Percentiles rank a stretch among this genome's conserved stretches.
phyloP scores from a whole-genome alignment of 2,329 filamentous ascomycete genomes.

The Arthrinium phaeospermum region DNA sequence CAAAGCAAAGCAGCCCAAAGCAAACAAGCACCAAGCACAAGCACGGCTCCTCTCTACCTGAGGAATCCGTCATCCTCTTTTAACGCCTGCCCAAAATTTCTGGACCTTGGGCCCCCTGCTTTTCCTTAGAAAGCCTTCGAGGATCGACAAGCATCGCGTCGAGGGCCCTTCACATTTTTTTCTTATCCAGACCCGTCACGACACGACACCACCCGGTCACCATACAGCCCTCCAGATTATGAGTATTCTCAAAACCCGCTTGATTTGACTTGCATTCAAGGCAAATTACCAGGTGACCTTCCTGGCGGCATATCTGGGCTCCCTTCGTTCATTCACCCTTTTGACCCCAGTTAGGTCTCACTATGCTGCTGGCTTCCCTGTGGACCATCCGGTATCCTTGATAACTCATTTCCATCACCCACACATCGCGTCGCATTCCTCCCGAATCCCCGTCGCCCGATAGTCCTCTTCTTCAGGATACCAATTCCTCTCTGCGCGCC shows the following conservation, averaged over 20 bases:
- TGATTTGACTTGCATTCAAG: slow-evolving; percentile 14
- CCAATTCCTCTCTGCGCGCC: slow-evolving; percentile 19
- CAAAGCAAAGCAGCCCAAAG: slow-evolving; percentile 2
- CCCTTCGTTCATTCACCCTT: slow-evolving; percentile 2
- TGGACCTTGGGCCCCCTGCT: slow-evolving; percentile 17
- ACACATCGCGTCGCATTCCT: slow-evolving; percentile 28
- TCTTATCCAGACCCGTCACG: slow-evolving; percentile 1
- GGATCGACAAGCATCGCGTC: slow-evolving; percentile 20
- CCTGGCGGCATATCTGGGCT: background rate
- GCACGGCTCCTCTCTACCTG: slow-evolving; percentile 3
- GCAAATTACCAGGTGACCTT: background rate
- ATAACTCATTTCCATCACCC: slow-evolving; percentile 21
- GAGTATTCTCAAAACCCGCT: background rate
- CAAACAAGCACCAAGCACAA: slow-evolving; percentile 1
- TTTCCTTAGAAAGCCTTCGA: slow-evolving; percentile 17
- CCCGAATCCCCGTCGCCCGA: slow-evolving; percentile 7
- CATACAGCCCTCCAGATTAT: background rate
- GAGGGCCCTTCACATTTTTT: slow-evolving; percentile 12
- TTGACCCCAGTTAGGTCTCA: background rate
- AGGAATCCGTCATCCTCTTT: slow-evolving; percentile 9
- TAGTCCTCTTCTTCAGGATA: slow-evolving; percentile 18
- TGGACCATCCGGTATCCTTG: slow-evolving; percentile 15
- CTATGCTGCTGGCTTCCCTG: slow-evolving; percentile 14
- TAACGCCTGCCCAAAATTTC: slow-evolving; percentile 19
- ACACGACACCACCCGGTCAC: background rate